A percentile compares a stretch with the other conserved stretches of the same genome.
phyloP scores from a whole-genome alignment of 331 rosid genomes.

The Pyracantha coccinea region DNA sequence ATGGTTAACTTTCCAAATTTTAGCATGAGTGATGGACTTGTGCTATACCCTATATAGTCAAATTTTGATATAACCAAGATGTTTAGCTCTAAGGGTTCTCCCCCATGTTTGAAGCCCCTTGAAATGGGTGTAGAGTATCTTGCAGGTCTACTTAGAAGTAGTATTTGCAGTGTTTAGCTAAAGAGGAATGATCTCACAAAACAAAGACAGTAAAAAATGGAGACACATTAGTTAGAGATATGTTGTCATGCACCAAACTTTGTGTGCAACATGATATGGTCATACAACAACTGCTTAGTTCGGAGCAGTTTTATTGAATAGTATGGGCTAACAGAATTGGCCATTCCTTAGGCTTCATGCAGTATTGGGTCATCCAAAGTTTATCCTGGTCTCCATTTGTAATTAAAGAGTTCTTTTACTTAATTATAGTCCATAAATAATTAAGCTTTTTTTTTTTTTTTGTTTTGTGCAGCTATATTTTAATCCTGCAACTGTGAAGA shows the following conservation, averaged over 20 bases:
- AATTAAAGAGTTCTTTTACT: not conserved
- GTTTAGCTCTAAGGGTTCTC: not conserved
- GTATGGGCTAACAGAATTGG: not conserved
- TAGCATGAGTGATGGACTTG: not conserved
- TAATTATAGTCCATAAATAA: slow-evolving; percentile 13
- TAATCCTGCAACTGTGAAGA: slow-evolving; percentile 94
- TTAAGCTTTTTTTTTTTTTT: slow-evolving; percentile 12
- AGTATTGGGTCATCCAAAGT: not conserved
- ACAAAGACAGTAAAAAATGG: not conserved
- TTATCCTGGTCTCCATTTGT: not conserved
- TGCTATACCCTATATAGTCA: not conserved
- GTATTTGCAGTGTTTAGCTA: not conserved
- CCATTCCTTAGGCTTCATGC: not conserved
- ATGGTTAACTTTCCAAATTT: not conserved
- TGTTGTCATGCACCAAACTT: not conserved
- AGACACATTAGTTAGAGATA: not conserved
- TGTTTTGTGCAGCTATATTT: slow-evolving; percentile 94
- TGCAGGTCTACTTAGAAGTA: not conserved
- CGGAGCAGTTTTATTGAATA: not conserved
- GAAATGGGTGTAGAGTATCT: not conserved
- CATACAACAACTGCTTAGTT: not conserved
- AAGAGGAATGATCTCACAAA: not conserved
- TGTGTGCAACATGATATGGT: not conserved
- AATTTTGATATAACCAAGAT: not conserved
- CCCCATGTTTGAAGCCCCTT: not conserved